These are phyloP conservation scores for Salvia hispanica DNA, from an alignment of 257 asterid genomes.

Conservation along the genomic window DNA sequence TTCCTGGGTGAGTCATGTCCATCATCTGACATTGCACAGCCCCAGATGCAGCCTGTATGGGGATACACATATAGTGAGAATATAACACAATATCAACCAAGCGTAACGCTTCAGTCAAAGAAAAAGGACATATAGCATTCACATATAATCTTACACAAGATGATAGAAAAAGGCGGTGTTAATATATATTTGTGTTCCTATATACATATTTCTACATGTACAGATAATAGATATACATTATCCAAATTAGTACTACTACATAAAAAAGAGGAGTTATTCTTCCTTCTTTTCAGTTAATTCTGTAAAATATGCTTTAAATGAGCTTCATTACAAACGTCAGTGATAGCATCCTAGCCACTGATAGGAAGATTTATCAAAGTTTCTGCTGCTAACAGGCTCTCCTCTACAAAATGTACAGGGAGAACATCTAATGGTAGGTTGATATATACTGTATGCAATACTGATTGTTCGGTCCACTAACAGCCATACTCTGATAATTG, in stretches of 20 bases:
- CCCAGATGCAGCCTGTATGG: conserved; percentile 81
- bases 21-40: conserved; percentile 97
- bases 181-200: neutral
- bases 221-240: too few relatives aligned
- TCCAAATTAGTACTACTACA: neutral
- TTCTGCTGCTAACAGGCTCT: too few relatives aligned
- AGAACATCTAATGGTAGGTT: too few relatives aligned
- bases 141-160: neutral
- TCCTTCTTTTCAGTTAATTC: neutral
- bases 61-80: conserved; percentile 25
- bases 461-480: neutral
- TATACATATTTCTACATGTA: neutral
- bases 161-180: neutral
- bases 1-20: conserved; percentile 86
- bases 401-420: too few relatives aligned
- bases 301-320: neutral
- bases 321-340: conserved; percentile 7
- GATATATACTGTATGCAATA: neutral
- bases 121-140: neutral
- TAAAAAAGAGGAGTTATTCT: neutral
- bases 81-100: neutral
- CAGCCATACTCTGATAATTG: neutral
- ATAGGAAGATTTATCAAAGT: neutral
- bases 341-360: neutral
- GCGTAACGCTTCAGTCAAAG: conserved; percentile 10